A percentile compares a stretch with the other conserved stretches of the same genome.
These are phyloP conservation scores for Parastagonospora avenae DNA, from an alignment of 2,329 filamentous ascomycete species.

Conservation along the genomic window DNA sequence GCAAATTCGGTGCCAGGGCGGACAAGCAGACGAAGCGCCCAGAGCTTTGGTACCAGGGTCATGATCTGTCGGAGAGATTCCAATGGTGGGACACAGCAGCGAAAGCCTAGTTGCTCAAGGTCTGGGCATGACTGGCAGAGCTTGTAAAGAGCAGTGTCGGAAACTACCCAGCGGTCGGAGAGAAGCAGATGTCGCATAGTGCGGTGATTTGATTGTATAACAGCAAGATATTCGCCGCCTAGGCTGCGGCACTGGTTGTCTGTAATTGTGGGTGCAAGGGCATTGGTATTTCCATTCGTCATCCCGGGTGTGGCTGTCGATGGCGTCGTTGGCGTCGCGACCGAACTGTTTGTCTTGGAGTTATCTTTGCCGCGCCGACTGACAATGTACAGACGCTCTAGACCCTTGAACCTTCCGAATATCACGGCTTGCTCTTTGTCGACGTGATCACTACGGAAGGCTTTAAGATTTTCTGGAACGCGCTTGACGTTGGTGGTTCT, in stretches of 20 bases:
- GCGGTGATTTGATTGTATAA: conserved; percentile 56
- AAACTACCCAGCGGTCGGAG: conserved; percentile 60
- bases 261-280: conserved; percentile 23
- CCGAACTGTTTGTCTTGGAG: conserved; percentile 31
- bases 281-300: conserved; percentile 21
- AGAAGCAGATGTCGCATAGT: conserved; percentile 63
- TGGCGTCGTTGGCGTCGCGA: conserved; percentile 37
- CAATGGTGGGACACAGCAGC: conserved; percentile 59
- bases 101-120: conserved; percentile 63
- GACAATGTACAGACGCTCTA: conserved; percentile 61
- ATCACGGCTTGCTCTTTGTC: conserved; percentile 53
- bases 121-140: conserved; percentile 62
- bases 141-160: conserved; percentile 54
- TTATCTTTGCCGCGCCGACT: conserved; percentile 35
- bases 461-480: conserved; percentile 50
- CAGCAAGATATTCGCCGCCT: conserved; percentile 55
- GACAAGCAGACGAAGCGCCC: conserved; percentile 48
- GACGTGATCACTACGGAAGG: conserved; percentile 55
- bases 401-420: conserved; percentile 48
- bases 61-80: conserved; percentile 44
- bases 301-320: conserved; percentile 26
- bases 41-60: conserved; percentile 46
- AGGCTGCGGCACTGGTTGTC: conserved; percentile 43
- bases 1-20: conserved; percentile 29
- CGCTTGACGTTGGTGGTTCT: conserved; percentile 31